Evolutionary conservation across 208 protist species (phyloP), one percentile per base, ranked within the genome.

Genomic region (Trypanosoma brucei): DNA sequence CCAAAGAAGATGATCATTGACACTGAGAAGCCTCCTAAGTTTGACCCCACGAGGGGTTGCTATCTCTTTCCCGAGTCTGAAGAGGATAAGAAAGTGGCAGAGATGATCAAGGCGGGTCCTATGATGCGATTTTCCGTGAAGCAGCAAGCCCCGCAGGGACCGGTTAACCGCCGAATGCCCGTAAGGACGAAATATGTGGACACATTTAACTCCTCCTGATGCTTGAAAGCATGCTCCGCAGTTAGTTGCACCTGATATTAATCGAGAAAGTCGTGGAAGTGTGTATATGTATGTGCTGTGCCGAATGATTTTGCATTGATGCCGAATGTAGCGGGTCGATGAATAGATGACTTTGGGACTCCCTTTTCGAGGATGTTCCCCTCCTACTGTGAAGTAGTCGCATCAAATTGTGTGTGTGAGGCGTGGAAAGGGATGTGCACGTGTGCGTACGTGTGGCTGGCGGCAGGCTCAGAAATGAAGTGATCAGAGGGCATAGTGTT

Each of bases 1-100:
- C 74, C 79, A 42, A 95, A 93, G 63, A 74, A 76, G 52, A 95
- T 95, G 89, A 92, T 93, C 55, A 72, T 95, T 38, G 77, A 95
- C 73, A 93, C 86, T 8, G 84, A 76, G 51, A 83, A 82, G 59
- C 74, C 81, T 22, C 89, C 89, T 3, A 68, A 76, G 55, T 95
- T 87, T 66, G 86, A 95, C 62, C 73, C 80, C 2, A 75, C 70
- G 13, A 90, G 80, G 0, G 84, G 84, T 30, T 79, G 84, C 7
- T 95, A 86, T 76, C 62, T 91, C 56, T 92, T 95, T 73, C 72
- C 74, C 38, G 70, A 92, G 71, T 88, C 82, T 31, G 84, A 91
- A 52, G 89, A 93, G 67, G 86, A 95, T 65, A 88, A 84, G 71
- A 79, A 79, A 61, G 67, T 74, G 59, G 75, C 70, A 37, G 85